These are phyloP conservation scores for Boletus huronensis DNA, from an alignment of 768 basidiomycete genomes.

Conservation along the genomic window DNA sequence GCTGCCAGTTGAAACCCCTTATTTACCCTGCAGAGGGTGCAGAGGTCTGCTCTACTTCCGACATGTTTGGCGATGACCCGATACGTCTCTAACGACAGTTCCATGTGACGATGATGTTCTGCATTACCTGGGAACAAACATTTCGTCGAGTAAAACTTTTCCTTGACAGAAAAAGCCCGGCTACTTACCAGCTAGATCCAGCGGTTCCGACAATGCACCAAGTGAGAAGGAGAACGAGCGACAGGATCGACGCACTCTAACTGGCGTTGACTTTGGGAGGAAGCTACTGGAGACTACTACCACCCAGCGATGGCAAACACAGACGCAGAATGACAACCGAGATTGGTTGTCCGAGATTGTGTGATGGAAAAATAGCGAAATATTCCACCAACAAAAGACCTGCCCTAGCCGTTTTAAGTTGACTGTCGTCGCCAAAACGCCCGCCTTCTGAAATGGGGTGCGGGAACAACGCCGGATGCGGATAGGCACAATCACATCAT, in stretches of 20 bases:
- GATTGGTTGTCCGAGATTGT: not conserved
- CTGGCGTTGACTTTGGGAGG: not conserved
- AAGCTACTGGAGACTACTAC: not conserved
- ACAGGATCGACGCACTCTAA: not conserved
- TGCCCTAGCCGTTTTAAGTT: conserved; percentile 14
- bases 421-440: not conserved
- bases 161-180: not conserved
- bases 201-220: not conserved
- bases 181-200: conserved; percentile 10
- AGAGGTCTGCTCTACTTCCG: conserved; percentile 51
- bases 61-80: conserved; percentile 54
- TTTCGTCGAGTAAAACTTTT: not conserved
- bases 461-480: conserved; percentile 4
- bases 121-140: conserved; percentile 34
- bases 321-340: not conserved
- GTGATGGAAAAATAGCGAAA: conserved; percentile 3
- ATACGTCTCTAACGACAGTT: conserved; percentile 56
- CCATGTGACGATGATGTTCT: conserved; percentile 42
- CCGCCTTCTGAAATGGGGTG: conserved; percentile 10
- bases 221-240: not conserved
- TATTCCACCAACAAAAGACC: not conserved
- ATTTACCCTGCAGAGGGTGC: conserved; percentile 55
- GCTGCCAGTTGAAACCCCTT: conserved; percentile 51
- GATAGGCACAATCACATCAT: conserved; percentile 20
- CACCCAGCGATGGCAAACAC: not conserved